Conservation (phyloP, 2,329 filamentous ascomycete genomes). For the Dactylellina leptospora region DNA sequence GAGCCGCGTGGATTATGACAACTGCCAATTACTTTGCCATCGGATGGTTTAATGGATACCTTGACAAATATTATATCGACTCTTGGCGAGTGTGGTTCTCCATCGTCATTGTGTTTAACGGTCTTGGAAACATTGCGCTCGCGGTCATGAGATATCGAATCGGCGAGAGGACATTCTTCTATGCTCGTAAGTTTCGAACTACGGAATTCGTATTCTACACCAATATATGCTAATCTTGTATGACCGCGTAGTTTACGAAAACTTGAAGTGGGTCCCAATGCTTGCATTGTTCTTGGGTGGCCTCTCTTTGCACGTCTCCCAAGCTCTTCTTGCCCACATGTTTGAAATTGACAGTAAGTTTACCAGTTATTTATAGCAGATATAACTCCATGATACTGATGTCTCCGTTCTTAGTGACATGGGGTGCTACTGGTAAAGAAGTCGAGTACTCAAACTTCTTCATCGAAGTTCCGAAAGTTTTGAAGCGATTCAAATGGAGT, state of each 20-base stretch:
- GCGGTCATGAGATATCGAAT: slow-evolving; percentile 77
- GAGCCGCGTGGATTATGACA: slow-evolving; percentile 77
- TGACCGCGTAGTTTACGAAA: slow-evolving; percentile 60
- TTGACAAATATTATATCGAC: slow-evolving; percentile 82
- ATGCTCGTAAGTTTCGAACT: slow-evolving; percentile 60
- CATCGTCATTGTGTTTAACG: slow-evolving; percentile 80
- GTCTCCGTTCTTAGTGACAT: slow-evolving; percentile 59
- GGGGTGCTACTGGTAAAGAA: slow-evolving; percentile 86
- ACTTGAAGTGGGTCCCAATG: slow-evolving; percentile 76
- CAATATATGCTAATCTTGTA: not conserved
- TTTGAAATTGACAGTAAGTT: slow-evolving; percentile 74
- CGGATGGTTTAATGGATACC: slow-evolving; percentile 78
- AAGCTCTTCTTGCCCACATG: slow-evolving; percentile 82
- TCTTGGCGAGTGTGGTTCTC: slow-evolving; percentile 83
- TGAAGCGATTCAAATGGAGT: slow-evolving; percentile 79
- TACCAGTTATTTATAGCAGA: not conserved
- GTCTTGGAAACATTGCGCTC: slow-evolving; percentile 75
- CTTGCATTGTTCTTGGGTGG: slow-evolving; percentile 84
- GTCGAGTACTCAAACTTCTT: slow-evolving; percentile 83
- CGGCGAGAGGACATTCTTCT: slow-evolving; percentile 70
- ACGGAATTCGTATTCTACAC: slow-evolving; percentile 59
- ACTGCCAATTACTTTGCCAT: slow-evolving; percentile 77
- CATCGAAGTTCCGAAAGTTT: slow-evolving; percentile 79
- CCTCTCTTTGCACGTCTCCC: slow-evolving; percentile 79
- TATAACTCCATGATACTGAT: not conserved